Base-by-base conservation (phyloP, 805 yeast genomes). In the Candida cerambycidarum region DNA sequence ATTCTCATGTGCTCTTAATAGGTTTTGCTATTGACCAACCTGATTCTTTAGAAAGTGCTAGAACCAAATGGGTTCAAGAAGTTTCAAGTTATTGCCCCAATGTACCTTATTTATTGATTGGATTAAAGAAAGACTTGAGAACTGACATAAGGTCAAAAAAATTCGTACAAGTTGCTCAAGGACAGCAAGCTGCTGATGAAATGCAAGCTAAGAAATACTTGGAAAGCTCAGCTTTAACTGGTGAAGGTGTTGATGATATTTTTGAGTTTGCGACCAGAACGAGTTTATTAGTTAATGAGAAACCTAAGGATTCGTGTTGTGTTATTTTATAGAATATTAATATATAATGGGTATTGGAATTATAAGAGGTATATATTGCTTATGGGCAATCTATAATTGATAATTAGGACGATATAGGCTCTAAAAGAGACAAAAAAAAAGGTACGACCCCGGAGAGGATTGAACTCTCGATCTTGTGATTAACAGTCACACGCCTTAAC, bases 171-270 rank as follows among this genome's bases (percentile, higher is more conserved):
- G 48, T 53, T 31, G 69, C 73, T 33, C 78, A 76, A 49, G 97
- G 85, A 4, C 84, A 83, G 51, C 71, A 69, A 38, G 85, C 82
- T 18, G 95, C 96, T 0, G 74, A 74, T 42, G 76, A 78, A 42
- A 85, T 90, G 30, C 95, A 95, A 4, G 97, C 97, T 1, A 81
- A 84, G 49, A 76, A 71, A 47, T 90, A 87, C 58, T 65, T 90
- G 57, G 97, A 90, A 56, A 88, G 97, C 58, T 85, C 95, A 37
- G 89, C 97, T 1, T 68, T 90, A 51, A 87, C 96, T 2, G 97
- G 97, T 4, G 96, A 88, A 58, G 95, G 95, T 10, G 97, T 90
- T 16, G 97, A 89, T 62, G 95, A 87, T 57, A 90, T 90, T 2
- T 89, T 90, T 61, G 97, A 90, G 63, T 79, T 80, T 39, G 97